These are phyloP conservation scores for Phytophthora pistaciae DNA, from an alignment of 352 stramenopile species.

Conservation along the genomic window DNA sequence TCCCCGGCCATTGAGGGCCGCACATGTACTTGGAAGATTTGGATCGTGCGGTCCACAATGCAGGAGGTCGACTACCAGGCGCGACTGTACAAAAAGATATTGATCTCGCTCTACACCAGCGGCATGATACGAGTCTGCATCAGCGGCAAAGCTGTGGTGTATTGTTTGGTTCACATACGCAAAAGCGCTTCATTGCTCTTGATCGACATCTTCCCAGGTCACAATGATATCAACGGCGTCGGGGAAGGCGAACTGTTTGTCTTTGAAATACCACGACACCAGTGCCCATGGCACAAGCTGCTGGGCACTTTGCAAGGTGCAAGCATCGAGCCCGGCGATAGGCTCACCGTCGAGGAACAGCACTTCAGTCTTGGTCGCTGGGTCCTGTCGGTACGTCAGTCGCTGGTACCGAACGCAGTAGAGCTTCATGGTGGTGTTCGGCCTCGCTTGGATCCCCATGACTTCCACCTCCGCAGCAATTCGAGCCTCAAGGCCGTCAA, in stretches of 20 bases:
- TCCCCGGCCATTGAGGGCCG: neutral
- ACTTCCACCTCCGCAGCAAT: constrained; percentile 2
- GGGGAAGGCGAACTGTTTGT: constrained; percentile 31
- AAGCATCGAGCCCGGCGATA: neutral
- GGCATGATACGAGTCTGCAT: neutral
- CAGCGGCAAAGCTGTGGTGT: neutral
- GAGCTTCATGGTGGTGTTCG: constrained; percentile 21
- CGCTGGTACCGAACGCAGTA: constrained; percentile 28
- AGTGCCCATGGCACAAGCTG: constrained; percentile 33
- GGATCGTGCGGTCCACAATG: neutral
- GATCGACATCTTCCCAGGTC: constrained; percentile 11
- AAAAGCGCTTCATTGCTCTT: neutral
- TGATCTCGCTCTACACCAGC: neutral
- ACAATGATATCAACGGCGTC: constrained; percentile 33
- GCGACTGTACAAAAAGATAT: neutral
- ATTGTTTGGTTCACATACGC: neutral
- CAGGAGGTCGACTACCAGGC: neutral
- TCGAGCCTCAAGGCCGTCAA: constrained; percentile 21
- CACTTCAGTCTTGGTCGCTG: constrained; percentile 20
- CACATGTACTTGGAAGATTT: neutral
- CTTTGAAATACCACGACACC: constrained; percentile 39
- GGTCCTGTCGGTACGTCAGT: constrained; percentile 31
- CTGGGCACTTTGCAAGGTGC: constrained; percentile 2
- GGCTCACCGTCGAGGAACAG: constrained; percentile 26
- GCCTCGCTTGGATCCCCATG: constrained; percentile 3